Base-by-base conservation (phyloP, 352 stramenopile genomes). In the Halophytophthora polymorphica region DNA sequence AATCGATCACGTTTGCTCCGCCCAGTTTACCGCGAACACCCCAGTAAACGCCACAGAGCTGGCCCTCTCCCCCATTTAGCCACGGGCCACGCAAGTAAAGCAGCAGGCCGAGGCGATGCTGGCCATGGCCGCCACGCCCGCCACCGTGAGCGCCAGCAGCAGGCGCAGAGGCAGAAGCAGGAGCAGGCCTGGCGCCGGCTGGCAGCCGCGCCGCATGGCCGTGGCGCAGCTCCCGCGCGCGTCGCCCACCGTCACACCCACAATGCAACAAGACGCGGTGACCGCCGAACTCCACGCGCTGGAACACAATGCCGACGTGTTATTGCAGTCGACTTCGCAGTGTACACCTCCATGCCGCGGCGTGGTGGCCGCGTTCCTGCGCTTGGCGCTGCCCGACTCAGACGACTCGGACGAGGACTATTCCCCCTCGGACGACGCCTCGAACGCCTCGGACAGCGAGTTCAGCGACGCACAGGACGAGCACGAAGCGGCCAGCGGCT, bases 341-440 rank as follows among this genome's bases (percentile, higher is more conserved):
- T n/a, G n/a, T n/a, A n/a, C n/a, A n/a, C n/a, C n/a, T n/a, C 21
- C 22, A 6, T 44, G 36, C 15, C 35, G 36, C 39, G 39, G 28
- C 2, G 14, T 56, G 37, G 14, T 37, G 10, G 34, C 45, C 28
- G 14, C 43, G 14, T 75, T 75, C 29, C 50, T 36, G 43, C 29
- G 52, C 29, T 47, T 69, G 52, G 13, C 15, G 11, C 63, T 64
- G 11, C 11, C 15, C 1, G 54, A 69, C 0, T 61, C 61, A n/a
- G n/a, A n/a, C n/a, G n/a, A n/a, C n/a, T n/a, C n/a, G 2, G 61
- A 70, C 4, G 59, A 70, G 13, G 62, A 56, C n/a, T n/a, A n/a
- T n/a, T n/a, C n/a, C n/a, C n/a, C 56, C 18, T 75, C 53, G 19
- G 56, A 53, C 13, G 53, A 52, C 13, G 61, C n/a, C n/a, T n/a